Evolutionary conservation across 2,329 filamentous ascomycete genomes (phyloP).

Genomic region (Ophiostoma australiae): DNA sequence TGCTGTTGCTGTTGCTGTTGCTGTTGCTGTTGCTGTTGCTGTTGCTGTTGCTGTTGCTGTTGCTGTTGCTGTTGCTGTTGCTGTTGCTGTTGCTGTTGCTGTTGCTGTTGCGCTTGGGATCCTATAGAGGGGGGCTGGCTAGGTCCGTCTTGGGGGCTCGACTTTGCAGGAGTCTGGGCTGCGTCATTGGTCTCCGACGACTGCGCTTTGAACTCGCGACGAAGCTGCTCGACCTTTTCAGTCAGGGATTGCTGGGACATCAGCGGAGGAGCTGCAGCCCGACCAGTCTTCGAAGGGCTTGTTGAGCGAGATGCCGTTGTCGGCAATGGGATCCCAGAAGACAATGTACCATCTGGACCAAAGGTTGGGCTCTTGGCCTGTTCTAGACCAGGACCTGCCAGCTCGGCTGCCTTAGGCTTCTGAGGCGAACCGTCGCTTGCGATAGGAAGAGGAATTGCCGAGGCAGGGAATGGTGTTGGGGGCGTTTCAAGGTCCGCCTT

Average conservation of each 20-base stretch:
- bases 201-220: constrained; percentile 44
- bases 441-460: neutral
- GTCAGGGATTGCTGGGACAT: constrained; percentile 32
- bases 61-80: too few species aligned
- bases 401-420: neutral
- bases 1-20: too few species aligned
- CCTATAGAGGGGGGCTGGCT: neutral
- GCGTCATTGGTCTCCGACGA: constrained; percentile 32
- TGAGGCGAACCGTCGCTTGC: neutral
- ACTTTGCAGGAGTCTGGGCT: neutral
- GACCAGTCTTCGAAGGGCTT: constrained; percentile 15
- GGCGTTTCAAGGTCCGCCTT: neutral
- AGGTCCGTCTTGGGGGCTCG: neutral
- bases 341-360: neutral
- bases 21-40: too few species aligned
- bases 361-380: constrained; percentile 3
- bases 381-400: neutral
- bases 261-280: constrained; percentile 4
- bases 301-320: neutral
- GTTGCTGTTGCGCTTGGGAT: constrained; percentile 21
- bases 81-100: constrained; percentile 11
- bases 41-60: too few species aligned
- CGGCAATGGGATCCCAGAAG: neutral
- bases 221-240: constrained; percentile 49
- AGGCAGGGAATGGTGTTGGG: neutral